These are phyloP conservation scores for Batkoa obscura DNA, from an alignment of 371 early-diverging fungal genomes.

Conservation along the genomic window DNA sequence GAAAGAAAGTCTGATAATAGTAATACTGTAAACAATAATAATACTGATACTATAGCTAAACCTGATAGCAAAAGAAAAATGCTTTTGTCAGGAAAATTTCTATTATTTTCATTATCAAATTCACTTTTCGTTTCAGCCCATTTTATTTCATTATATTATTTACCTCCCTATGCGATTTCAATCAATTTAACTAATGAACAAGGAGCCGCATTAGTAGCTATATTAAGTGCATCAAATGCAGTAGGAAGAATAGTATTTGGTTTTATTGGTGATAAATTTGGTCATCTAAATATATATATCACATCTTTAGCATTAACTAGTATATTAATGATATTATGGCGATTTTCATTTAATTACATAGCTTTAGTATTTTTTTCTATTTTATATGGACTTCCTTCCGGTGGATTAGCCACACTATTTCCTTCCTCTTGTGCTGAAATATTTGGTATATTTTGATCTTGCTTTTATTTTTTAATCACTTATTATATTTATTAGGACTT, in stretches of 20 bases:
- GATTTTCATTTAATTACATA: slow-evolving; percentile 22
- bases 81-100: background rate
- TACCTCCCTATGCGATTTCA: slow-evolving; percentile 16
- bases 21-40: background rate
- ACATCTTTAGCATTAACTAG: slow-evolving; percentile 24
- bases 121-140: slow-evolving; percentile 10
- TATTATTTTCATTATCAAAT: background rate
- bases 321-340: slow-evolving; percentile 32
- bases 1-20: background rate
- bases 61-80: background rate
- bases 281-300: slow-evolving; percentile 29
- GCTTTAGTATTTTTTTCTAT: slow-evolving; percentile 25
- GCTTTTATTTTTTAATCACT: too few species aligned
- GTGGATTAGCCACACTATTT: slow-evolving; percentile 23
- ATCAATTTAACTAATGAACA: slow-evolving; percentile 12
- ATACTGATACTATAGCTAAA: background rate
- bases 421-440: slow-evolving; percentile 20
- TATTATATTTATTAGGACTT: too few species aligned
- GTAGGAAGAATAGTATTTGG: slow-evolving; percentile 44
- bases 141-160: slow-evolving; percentile 15
- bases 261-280: slow-evolving; percentile 30
- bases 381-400: slow-evolving; percentile 27
- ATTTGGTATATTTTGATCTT: slow-evolving; percentile 16
- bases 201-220: slow-evolving; percentile 26
- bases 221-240: slow-evolving; percentile 31